Evolutionary conservation across 495 filamentous ascomycete species (phyloP), one percentile per base, ranked within the genome.

Genomic region (Penicillium silybi): DNA sequence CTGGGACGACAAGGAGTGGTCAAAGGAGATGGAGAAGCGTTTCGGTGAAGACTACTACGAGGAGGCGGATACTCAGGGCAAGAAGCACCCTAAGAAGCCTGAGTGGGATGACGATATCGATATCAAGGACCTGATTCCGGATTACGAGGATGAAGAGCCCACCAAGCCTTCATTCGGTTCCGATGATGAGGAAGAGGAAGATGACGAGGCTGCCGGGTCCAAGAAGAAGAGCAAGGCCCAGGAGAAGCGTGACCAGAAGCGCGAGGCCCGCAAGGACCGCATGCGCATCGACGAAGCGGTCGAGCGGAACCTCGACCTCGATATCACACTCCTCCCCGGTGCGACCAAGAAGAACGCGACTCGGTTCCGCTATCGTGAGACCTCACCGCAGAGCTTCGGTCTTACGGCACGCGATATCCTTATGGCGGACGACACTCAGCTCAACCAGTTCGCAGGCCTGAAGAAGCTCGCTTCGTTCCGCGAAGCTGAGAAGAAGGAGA

Each of bases 51-150:
- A 83, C 6, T 98, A 98, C 70, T 98, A 98, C 61, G 86, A 82
- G 6, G 83, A 83, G 27, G 71, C 67, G 0, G 84, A 82, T 4
- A 73, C 65, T 1, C 71, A 73, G 20, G 76, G 59, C 27, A 81
- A 80, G 56, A 83, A 80, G 52, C 84, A 81, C 52, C 69, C 81
- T 16, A 93, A 89, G 76, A 98, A 98, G 76, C 93, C 93, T 17
- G 88, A 84, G 48, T 98, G 91, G 89, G 88, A 95, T 52, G 90
- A 96, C 58, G 93, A 98, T 61, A 96, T 97, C 60, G 91, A 96
- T 60, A 97, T 97, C 71, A 87, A 84, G 23, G 92, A 98, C 65
- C 70, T 98, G 25, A 70, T 96, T 35, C 90, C 91, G 2, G 89
- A 93, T 51, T 97, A 95, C 61, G 81, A 80, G 11, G 76, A 88